Evolutionary conservation across 129 eudicot species (phyloP), one percentile per base, ranked within the genome.

Genomic region (Scalesia atractyloides): DNA sequence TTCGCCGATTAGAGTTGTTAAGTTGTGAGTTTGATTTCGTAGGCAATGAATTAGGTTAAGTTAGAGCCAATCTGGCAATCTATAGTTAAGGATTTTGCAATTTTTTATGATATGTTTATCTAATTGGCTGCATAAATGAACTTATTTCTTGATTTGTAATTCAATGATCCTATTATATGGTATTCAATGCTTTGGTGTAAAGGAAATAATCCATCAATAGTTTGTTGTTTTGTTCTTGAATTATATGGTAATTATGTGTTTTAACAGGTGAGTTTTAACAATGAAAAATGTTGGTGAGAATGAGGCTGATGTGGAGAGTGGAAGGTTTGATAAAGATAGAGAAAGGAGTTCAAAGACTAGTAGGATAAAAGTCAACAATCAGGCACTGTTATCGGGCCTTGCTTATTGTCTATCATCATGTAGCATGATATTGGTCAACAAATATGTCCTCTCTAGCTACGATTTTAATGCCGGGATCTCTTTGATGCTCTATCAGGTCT

Each of bases 401-500:
- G 96, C 97, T 14, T 95, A 95, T 75, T 90, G 99, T 72, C 73
- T 90, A 51, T 90, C 99, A 5, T 95, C 99, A 2, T 90, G 97
- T 85, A 86, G 97, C 84, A 95, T 95, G 99, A 95, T 95, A 82
- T 73, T 95, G 65, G 92, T 95, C 33, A 95, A 95, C 85, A 95
- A 95, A 82, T 88, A 66, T 64, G 97, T 95, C 75, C 97, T 95
- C 76, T 95, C 97, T 70, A 86, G 97, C 83, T 95, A 95, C 63
- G 83, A 90, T 83, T 95, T 95, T 78, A 95, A 86, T 80, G 99
- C 99, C 30, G 99, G 97, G 22, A 95, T 95, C 69, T 95, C 93
- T 76, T 84, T 95, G 89, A 95, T 95, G 99, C 83, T 95, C 72
- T 95, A 90, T 82, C 99, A 95, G 99, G 99, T 95, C 37, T 17